phyloP scores from a whole-genome alignment of 768 basidiomycete genomes.

The Amanita muscaria region DNA sequence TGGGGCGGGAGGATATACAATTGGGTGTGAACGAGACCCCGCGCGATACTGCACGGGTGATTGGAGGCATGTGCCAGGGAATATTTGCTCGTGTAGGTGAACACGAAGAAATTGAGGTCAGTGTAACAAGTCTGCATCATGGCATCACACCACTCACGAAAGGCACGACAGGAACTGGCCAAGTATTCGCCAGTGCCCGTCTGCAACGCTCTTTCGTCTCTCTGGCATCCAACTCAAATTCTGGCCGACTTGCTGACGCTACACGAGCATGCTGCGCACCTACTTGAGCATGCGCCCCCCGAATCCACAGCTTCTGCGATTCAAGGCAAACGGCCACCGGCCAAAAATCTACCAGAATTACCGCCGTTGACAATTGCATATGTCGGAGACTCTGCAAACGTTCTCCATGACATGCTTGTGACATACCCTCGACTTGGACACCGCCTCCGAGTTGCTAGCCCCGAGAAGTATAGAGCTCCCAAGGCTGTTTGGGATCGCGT shows the following conservation, averaged over 20 bases:
- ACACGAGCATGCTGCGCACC: constrained; percentile 59
- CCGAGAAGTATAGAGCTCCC: constrained; percentile 65
- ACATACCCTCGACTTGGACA: constrained; percentile 89
- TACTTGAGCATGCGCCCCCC: constrained; percentile 33
- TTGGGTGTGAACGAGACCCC: constrained; percentile 89
- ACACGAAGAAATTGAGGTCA: constrained; percentile 87
- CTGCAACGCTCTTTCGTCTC: constrained; percentile 88
- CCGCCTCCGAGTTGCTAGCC: constrained; percentile 76
- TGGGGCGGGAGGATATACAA: constrained; percentile 87
- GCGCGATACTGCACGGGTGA: constrained; percentile 78
- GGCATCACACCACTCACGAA: background rate
- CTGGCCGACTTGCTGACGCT: constrained; percentile 91
- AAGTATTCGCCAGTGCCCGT: constrained; percentile 89
- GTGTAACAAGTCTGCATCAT: constrained; percentile 13
- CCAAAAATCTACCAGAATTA: constrained; percentile 36
- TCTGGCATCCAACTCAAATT: constrained; percentile 95
- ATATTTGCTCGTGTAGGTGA: constrained; percentile 94
- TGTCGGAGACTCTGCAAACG: constrained; percentile 91
- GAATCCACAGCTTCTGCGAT: constrained; percentile 1
- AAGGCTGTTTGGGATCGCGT: constrained; percentile 75
- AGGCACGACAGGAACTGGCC: constrained; percentile 64
- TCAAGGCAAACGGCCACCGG: background rate
- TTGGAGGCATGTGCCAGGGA: constrained; percentile 93
- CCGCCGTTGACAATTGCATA: constrained; percentile 85
- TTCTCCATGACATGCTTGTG: constrained; percentile 96